phyloP scores from a whole-genome alignment of 129 eudicot species.

The Artemisia tridentata region DNA sequence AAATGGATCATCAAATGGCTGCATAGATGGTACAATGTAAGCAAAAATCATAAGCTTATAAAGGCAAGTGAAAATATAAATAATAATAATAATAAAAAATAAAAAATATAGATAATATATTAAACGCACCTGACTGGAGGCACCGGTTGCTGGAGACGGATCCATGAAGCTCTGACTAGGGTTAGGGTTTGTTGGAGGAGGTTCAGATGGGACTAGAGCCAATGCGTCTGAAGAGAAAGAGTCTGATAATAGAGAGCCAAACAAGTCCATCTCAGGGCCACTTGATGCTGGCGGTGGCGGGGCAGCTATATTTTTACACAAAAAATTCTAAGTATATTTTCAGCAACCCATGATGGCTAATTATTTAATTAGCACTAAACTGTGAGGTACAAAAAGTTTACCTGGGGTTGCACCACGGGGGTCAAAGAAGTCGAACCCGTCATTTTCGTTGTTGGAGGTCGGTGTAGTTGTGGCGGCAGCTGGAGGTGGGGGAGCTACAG shows the following conservation, averaged over 20 bases:
- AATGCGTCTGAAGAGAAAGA: conserved; percentile 51
- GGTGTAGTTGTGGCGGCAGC: conserved; percentile 30
- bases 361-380: not conserved
- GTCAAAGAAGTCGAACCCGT: conserved; percentile 78
- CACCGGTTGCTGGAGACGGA: conserved; percentile 28
- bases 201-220: conserved; percentile 64
- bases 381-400: conserved; percentile 15
- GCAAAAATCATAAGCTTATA: not conserved
- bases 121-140: conserved; percentile 58
- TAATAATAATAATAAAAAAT: too few species aligned
- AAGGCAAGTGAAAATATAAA: not conserved
- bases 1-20: conserved; percentile 92
- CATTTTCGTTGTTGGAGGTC: conserved; percentile 36
- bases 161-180: conserved; percentile 49
- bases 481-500: conserved; percentile 20
- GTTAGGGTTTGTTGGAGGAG: conserved; percentile 36
- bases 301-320: conserved; percentile 24
- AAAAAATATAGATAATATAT: not conserved
- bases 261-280: conserved; percentile 64
- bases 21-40: conserved; percentile 31
- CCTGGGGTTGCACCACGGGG: conserved; percentile 77
- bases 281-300: conserved; percentile 28
- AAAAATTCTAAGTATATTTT: conserved; percentile 4
- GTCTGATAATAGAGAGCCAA: conserved; percentile 69
- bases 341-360: not conserved